Conservation (phyloP, 495 filamentous ascomycete genomes). For the Mycothermus thermophilus region DNA sequence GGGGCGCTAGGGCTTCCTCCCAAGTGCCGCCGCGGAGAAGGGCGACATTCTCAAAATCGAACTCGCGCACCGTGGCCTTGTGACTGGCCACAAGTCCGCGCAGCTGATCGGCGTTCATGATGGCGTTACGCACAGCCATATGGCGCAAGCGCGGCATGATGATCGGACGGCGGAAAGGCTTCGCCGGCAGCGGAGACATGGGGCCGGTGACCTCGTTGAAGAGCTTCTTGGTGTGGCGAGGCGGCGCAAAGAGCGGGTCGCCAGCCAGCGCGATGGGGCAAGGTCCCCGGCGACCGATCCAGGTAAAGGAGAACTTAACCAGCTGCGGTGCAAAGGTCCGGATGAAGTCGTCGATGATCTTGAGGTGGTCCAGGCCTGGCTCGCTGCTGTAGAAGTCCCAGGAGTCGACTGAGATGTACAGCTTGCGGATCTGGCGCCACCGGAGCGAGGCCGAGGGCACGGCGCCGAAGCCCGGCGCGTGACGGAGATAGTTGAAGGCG, state of each 20-base stretch:
- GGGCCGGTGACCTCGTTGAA: constrained; percentile 41
- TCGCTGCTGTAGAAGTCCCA: constrained; percentile 41
- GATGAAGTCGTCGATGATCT: constrained; percentile 60
- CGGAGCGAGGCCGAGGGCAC: constrained; percentile 46
- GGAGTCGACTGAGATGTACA: constrained; percentile 53
- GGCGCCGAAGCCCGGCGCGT: constrained; percentile 49
- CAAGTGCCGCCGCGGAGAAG: constrained; percentile 50
- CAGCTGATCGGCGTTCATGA: constrained; percentile 54
- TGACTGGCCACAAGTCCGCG: constrained; percentile 46
- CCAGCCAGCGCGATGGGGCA: constrained; percentile 52
- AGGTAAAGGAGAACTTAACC: constrained; percentile 51
- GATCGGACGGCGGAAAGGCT: constrained; percentile 33
- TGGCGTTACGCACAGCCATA: constrained; percentile 52
- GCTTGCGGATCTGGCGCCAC: constrained; percentile 58
- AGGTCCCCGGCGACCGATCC: constrained; percentile 52
- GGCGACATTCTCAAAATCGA: constrained; percentile 56
- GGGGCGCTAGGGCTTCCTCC: constrained; percentile 59
- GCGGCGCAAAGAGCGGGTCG: constrained; percentile 45
- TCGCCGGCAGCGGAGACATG: constrained; percentile 35
- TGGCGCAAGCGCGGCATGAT: constrained; percentile 44
- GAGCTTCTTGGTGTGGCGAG: constrained; percentile 35
- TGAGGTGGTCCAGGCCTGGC: constrained; percentile 53
- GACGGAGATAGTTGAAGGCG: constrained; percentile 55
- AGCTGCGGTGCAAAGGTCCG: constrained; percentile 47
- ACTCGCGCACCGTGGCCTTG: constrained; percentile 47